phyloP scores from a whole-genome alignment of 176 grass and related monocot species.

The Oryza officinalis region DNA sequence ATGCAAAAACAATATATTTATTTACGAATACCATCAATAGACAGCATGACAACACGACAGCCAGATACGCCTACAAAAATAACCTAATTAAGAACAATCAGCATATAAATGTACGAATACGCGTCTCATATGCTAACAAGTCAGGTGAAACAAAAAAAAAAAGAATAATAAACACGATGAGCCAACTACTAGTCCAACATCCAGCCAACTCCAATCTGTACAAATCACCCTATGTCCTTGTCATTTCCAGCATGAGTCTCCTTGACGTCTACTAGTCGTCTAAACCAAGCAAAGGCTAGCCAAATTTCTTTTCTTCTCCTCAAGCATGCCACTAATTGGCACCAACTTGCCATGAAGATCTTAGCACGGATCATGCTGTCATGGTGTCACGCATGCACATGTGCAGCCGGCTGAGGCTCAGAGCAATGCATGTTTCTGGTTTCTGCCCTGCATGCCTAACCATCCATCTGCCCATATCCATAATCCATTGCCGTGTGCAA shows the following conservation, averaged over 20 bases:
- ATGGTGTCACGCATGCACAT: neutral
- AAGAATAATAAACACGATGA: neutral
- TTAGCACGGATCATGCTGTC: neutral
- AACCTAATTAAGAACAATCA: neutral
- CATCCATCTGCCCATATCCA: neutral
- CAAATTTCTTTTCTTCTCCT: neutral
- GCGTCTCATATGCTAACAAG: neutral
- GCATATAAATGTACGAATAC: neutral
- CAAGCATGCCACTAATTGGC: no score
- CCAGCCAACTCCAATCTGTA: neutral
- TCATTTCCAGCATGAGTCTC: neutral
- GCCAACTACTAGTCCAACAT: neutral
- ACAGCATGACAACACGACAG: neutral
- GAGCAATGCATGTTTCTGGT: neutral
- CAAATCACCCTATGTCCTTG: neutral
- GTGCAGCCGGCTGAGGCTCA: neutral
- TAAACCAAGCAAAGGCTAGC: slow-evolving; percentile 4
- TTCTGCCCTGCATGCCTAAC: slow-evolving; percentile 4
- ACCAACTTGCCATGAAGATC: neutral
- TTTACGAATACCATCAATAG: no score
- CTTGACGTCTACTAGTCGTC: slow-evolving; percentile 22
- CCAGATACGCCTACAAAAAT: neutral
- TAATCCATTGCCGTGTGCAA: neutral
- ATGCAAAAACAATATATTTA: no score
- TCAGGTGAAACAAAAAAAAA: neutral